These are phyloP conservation scores for Vitis hybrid DNA, from an alignment of 177 flowering plant genomes.

Conservation along the genomic window DNA sequence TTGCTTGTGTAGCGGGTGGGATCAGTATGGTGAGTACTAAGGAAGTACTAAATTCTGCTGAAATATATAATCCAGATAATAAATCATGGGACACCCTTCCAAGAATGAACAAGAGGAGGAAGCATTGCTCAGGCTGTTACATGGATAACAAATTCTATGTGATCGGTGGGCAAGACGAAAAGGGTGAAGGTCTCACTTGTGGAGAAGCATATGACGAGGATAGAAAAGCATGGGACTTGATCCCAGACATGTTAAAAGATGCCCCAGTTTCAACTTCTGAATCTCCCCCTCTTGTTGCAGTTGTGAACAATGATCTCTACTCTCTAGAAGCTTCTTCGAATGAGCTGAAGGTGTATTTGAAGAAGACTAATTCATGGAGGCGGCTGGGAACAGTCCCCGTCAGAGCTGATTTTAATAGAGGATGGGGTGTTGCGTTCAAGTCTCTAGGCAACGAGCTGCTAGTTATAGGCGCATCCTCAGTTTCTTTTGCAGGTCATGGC, in stretches of 20 bases:
- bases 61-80: slow-evolving; percentile 56
- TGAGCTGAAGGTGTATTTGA: slow-evolving; percentile 58
- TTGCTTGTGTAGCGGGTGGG: slow-evolving; percentile 82
- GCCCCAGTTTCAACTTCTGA: slow-evolving; percentile 31
- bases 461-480: slow-evolving; percentile 55
- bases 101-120: slow-evolving; percentile 47
- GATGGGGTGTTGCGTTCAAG: slow-evolving; percentile 96
- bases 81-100: slow-evolving; percentile 68
- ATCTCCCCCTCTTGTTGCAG: slow-evolving; percentile 86
- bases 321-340: slow-evolving; percentile 65
- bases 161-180: slow-evolving; percentile 59
- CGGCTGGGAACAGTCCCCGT: slow-evolving; percentile 67
- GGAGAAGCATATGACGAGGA: slow-evolving; percentile 60
- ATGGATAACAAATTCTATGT: slow-evolving; percentile 79
- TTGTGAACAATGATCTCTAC: slow-evolving; percentile 75
- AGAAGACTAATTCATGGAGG: slow-evolving; percentile 63
- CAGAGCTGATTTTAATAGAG: slow-evolving; percentile 56
- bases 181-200: slow-evolving; percentile 47
- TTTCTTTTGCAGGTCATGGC: slow-evolving; percentile 30
- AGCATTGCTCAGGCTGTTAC: slow-evolving; percentile 66
- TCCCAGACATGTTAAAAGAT: slow-evolving; percentile 62
- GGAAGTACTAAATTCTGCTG: slow-evolving; percentile 57
- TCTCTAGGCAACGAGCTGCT: slow-evolving; percentile 70
- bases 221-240: slow-evolving; percentile 51
- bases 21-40: slow-evolving; percentile 20